phyloP scores from a whole-genome alignment of 805 yeast genomes.

The Barnettozyma siamensis region DNA sequence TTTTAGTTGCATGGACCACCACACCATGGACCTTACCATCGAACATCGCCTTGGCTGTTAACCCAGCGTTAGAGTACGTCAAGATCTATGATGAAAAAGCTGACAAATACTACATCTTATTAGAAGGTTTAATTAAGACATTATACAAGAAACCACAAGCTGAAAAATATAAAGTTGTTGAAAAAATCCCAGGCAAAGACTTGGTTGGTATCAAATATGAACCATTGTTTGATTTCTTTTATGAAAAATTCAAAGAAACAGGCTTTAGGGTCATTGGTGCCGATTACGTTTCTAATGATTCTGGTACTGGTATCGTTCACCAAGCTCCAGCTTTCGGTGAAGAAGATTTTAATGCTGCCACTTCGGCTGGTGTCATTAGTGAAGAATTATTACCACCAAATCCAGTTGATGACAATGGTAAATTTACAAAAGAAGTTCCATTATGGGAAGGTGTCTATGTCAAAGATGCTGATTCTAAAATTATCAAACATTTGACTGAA shows the following conservation, averaged over 20 bases:
- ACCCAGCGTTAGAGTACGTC: slow-evolving; percentile 85
- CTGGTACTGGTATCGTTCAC: slow-evolving; percentile 99
- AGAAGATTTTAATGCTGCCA: slow-evolving; percentile 86
- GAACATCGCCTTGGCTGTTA: slow-evolving; percentile 85
- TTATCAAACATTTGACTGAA: slow-evolving; percentile 78
- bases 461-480: slow-evolving; percentile 90
- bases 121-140: slow-evolving; percentile 77
- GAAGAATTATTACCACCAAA: slow-evolving; percentile 76
- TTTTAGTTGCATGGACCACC: slow-evolving; percentile 96
- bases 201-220: slow-evolving; percentile 73
- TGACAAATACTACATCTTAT: slow-evolving; percentile 71
- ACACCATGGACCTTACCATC: slow-evolving; percentile 99
- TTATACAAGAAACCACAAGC: slow-evolving; percentile 92
- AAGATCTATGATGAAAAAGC: slow-evolving; percentile 88
- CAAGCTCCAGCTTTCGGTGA: slow-evolving; percentile 99
- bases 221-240: slow-evolving; percentile 81
- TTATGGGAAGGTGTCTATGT: slow-evolving; percentile 82
- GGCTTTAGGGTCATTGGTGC: slow-evolving; percentile 82
- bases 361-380: slow-evolving; percentile 65
- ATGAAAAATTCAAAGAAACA: slow-evolving; percentile 63
- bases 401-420: slow-evolving; percentile 92
- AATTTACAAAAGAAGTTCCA: slow-evolving; percentile 67
- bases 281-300: slow-evolving; percentile 82
- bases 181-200: slow-evolving; percentile 71
- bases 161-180: slow-evolving; percentile 81